These are phyloP conservation scores for Sisymbrium altissimum DNA, from an alignment of 345 rosid species.

Conservation along the genomic window DNA sequence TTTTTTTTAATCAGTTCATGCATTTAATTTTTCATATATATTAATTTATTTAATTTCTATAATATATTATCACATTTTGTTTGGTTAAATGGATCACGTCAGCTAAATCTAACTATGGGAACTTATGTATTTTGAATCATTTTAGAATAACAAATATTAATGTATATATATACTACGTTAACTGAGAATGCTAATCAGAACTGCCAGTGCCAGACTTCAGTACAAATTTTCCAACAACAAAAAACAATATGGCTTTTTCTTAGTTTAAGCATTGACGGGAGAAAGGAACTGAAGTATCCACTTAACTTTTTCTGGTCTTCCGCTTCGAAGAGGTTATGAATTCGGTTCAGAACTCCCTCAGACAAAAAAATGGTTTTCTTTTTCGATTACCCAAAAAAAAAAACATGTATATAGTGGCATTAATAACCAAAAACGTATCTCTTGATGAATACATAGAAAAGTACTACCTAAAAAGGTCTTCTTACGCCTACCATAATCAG, in stretches of 20 bases:
- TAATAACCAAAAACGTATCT: conserved; percentile 8
- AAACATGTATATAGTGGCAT: not conserved
- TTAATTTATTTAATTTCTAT: too few relatives aligned
- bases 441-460: conserved; percentile 12
- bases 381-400: not conserved
- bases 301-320: not conserved
- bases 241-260: not conserved
- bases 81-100: not conserved
- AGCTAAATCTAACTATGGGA: not conserved
- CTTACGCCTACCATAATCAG: conserved; percentile 9
- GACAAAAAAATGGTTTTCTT: not conserved
- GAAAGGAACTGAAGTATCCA: not conserved
- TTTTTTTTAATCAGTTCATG: not conserved
- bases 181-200: not conserved
- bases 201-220: not conserved
- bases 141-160: too few relatives aligned
- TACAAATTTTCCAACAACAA: not conserved
- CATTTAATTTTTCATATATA: not conserved
- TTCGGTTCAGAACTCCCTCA: not conserved
- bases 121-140: not conserved
- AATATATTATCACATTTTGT: not conserved
- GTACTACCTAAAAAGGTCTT: not conserved
- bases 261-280: not conserved
- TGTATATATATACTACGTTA: not conserved
- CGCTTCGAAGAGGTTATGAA: not conserved